These are phyloP conservation scores for Tanacetum coccineum DNA, from an alignment of 129 eudicot genomes.

Conservation along the genomic window DNA sequence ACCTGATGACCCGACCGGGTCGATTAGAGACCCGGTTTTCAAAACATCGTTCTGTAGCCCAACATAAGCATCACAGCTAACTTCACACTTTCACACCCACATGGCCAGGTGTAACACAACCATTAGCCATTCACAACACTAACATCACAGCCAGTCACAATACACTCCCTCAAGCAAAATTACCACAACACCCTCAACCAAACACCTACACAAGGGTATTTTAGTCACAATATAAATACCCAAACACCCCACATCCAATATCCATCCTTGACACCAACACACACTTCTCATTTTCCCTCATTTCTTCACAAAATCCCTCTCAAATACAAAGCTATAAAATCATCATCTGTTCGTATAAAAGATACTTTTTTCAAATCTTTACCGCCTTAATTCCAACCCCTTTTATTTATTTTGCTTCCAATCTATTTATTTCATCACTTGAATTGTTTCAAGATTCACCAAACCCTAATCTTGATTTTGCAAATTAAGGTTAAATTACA, in stretches of 20 bases:
- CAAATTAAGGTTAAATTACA: constrained; percentile 7
- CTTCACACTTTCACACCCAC: too few species aligned
- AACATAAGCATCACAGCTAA: too few species aligned
- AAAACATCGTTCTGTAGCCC: too few species aligned
- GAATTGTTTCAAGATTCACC: constrained; percentile 10
- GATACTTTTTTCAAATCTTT: constrained; percentile 19
- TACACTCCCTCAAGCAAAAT: neutral
- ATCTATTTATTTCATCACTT: too few species aligned
- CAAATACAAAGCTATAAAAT: constrained; percentile 25
- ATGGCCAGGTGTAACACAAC: constrained; percentile 1
- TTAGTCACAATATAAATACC: constrained; percentile 12
- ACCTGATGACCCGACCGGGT: too few species aligned
- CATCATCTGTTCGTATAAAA: constrained; percentile 28
- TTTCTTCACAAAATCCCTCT: constrained; percentile 26
- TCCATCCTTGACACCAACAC: constrained; percentile 29
- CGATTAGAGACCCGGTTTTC: too few species aligned
- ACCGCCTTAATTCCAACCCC: constrained; percentile 21
- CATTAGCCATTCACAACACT: constrained; percentile 14
- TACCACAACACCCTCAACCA: constrained; percentile 16
- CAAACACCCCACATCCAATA: constrained; percentile 9
- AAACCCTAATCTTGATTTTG: neutral
- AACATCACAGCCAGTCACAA: constrained; percentile 12
- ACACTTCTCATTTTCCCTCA: constrained; percentile 27
- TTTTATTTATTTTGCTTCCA: neutral
- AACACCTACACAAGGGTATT: neutral